Base-by-base conservation (phyloP, 441 rosid species). In the Isatis lusitanica region DNA sequence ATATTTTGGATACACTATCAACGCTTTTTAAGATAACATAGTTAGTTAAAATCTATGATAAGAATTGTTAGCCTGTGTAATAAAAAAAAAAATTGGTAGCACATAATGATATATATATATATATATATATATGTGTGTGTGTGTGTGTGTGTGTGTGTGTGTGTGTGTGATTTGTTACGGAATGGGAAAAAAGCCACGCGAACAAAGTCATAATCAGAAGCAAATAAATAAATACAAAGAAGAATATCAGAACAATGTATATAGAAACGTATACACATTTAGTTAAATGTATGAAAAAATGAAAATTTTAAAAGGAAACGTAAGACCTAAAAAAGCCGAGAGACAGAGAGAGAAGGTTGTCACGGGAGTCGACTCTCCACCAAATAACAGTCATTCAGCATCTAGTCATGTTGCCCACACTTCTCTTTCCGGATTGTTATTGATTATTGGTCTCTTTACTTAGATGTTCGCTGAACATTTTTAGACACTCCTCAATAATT, bases 341-440 rank as follows among this genome's bases (percentile, higher is more conserved):
- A 70, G 68, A 74, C 74, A 74, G 12, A 42, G 36, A 67, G 63
- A 35, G 74, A 74, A 68, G 67, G 40, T 47, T 65, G 72, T 71
- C 76, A 76, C 76, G 80, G 72, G 50, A 52, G 55, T 3, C 55
- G 51, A 24, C 36, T 62, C 74, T 76, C 47, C 44, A 76, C 61
- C 71, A 40, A 56, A 63, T 52, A 46, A 43, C 15, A 38, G 39
- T 65, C 71, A 47, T 38, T 70, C 28, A 70, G 66, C 71, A 63
- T 26, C 63, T 63, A 70, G 71, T 63, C 75, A 65, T 66, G 73
- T 66, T 70, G 57, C 79, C 79, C 79, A 57, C 66, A 70, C 71
- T 76, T 69, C 31, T 26, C 26, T 59, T 62, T 36, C 43, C 7
- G 3, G 63, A 35, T 62, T 53, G 5, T 47, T 47, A 47, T 56